Percentiles rank a stretch among this genome's conserved stretches.
Evolutionary conservation across 176 grass and related monocot species (phyloP).

Genomic region (Metroxylon sagu): DNA sequence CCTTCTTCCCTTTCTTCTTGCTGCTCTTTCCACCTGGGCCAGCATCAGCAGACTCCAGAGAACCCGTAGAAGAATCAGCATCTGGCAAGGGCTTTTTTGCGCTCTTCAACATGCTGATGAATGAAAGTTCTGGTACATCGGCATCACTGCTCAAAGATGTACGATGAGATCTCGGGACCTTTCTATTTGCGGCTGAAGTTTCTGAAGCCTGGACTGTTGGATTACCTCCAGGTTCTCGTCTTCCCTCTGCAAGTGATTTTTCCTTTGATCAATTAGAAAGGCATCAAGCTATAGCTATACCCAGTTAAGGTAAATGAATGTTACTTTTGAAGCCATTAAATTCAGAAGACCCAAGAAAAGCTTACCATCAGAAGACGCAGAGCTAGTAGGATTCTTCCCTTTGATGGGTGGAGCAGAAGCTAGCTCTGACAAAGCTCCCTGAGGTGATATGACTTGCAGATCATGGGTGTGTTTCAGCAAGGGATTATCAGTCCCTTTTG

Average conservation of each 20-base stretch:
- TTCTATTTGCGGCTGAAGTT: constrained; percentile 35
- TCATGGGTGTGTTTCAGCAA: constrained; percentile 33
- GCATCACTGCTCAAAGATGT: constrained; percentile 26
- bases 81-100: constrained; percentile 58
- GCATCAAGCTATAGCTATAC: no score
- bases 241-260: constrained; percentile 11
- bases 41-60: constrained; percentile 30
- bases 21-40: constrained; percentile 46
- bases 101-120: constrained; percentile 87
- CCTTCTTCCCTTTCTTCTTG: constrained; percentile 96
- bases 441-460: constrained; percentile 21
- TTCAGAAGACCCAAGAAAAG: background rate
- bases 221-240: background rate
- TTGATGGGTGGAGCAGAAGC: constrained; percentile 25
- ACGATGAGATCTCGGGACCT: constrained; percentile 33
- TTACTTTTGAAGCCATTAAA: no score
- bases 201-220: constrained; percentile 20
- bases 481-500: constrained; percentile 33
- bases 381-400: constrained; percentile 34
- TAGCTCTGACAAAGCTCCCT: constrained; percentile 19
- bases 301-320: no score
- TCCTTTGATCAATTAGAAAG: no score
- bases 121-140: constrained; percentile 53
- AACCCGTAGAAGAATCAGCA: constrained; percentile 13
- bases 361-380: constrained; percentile 48